These are phyloP conservation scores for Schizophyllum amplum DNA, from an alignment of 1,284 basidiomycete species.

Conservation along the genomic window DNA sequence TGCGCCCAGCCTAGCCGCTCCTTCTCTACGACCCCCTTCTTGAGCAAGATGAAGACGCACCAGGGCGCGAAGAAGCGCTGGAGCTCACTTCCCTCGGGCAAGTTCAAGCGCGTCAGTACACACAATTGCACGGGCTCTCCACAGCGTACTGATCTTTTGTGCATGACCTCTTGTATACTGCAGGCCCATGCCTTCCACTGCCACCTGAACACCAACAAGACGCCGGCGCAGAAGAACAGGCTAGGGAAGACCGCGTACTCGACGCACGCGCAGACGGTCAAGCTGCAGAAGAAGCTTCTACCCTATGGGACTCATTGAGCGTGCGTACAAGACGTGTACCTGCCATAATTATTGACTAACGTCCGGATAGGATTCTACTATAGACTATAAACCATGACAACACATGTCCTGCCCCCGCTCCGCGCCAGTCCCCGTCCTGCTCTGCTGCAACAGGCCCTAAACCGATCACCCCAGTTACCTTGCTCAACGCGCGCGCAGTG, in stretches of 20 bases:
- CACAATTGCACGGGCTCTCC: slow-evolving; percentile 1
- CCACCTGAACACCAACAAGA: slow-evolving; percentile 66
- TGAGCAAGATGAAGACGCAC: slow-evolving; percentile 65
- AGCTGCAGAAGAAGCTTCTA: slow-evolving; percentile 57
- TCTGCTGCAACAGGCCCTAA: no score
- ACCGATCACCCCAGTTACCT: no score
- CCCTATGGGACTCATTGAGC: slow-evolving; percentile 54
- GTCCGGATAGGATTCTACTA: no score
- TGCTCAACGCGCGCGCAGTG: no score
- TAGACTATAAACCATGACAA: no score
- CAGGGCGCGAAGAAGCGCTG: slow-evolving; percentile 78
- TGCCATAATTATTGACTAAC: no score
- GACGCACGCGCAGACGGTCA: slow-evolving; percentile 49
- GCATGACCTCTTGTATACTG: slow-evolving; percentile 4
- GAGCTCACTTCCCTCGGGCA: slow-evolving; percentile 56
- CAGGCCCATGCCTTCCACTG: slow-evolving; percentile 63
- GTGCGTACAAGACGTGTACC: no score
- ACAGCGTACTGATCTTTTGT: slow-evolving; percentile 5
- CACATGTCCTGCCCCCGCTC: background rate
- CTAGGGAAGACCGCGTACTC: slow-evolving; percentile 61
- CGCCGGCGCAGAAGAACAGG: slow-evolving; percentile 55
- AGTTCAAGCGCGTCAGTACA: slow-evolving; percentile 65
- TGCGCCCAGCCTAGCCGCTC: slow-evolving; percentile 18
- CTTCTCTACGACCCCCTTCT: slow-evolving; percentile 38
- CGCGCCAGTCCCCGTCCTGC: background rate